These are phyloP conservation scores for Myriosclerotinia duriaeana DNA, from an alignment of 2,329 filamentous ascomycete genomes.

Conservation along the genomic window DNA sequence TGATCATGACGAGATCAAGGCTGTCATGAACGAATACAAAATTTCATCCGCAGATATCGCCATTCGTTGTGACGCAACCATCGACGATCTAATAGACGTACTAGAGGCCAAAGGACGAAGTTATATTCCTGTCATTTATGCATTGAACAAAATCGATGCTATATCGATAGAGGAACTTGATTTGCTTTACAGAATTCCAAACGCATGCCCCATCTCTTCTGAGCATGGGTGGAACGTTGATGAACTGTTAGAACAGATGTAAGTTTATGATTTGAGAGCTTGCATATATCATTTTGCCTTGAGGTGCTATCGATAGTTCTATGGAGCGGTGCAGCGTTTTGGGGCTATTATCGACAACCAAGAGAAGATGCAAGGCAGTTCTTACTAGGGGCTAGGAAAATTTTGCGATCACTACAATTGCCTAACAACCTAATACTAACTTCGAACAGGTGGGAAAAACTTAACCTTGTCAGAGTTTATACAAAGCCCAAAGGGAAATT, in stretches of 20 bases:
- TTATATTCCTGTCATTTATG: slow-evolving; percentile 99
- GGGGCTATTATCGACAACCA: neutral
- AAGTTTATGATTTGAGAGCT: slow-evolving; percentile 36
- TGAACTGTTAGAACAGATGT: slow-evolving; percentile 93
- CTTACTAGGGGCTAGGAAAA: slow-evolving; percentile 9
- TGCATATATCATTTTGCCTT: slow-evolving; percentile 8
- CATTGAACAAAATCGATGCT: slow-evolving; percentile 97
- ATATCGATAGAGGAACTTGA: slow-evolving; percentile 98
- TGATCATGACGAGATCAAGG: slow-evolving; percentile 93
- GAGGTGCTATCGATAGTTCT: neutral
- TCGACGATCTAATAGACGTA: slow-evolving; percentile 95
- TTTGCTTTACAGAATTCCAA: slow-evolving; percentile 92
- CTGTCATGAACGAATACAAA: slow-evolving; percentile 94
- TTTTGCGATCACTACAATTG: neutral
- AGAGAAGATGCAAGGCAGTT: slow-evolving; percentile 12
- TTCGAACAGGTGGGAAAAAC: slow-evolving; percentile 75
- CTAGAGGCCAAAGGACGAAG: slow-evolving; percentile 91
- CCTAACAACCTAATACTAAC: slow-evolving; percentile 28
- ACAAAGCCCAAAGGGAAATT: slow-evolving; percentile 96
- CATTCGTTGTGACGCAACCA: slow-evolving; percentile 94
- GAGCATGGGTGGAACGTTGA: slow-evolving; percentile 98
- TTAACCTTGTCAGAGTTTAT: slow-evolving; percentile 88
- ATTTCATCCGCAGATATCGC: slow-evolving; percentile 97
- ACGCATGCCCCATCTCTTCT: slow-evolving; percentile 94
- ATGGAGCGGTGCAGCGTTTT: neutral